Evolutionary conservation across 2,329 filamentous ascomycete species (phyloP).

Genomic region (Elsinoe arachidis): DNA sequence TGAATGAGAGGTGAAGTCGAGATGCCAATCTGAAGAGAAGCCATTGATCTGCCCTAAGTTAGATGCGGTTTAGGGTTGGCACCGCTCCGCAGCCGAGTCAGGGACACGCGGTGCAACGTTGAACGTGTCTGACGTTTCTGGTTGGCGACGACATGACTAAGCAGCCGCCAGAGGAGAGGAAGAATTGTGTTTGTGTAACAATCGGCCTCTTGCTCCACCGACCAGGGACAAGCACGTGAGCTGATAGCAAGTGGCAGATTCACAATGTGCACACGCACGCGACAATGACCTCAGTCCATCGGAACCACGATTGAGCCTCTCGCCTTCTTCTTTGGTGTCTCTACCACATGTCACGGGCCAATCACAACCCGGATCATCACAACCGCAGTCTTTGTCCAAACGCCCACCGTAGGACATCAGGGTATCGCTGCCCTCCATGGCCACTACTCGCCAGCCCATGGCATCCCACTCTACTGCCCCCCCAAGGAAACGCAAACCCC

Average conservation of each 20-base stretch:
- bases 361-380: slow-evolving; percentile 1
- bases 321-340: neutral
- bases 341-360: neutral
- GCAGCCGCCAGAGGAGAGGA: neutral
- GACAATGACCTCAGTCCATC: neutral
- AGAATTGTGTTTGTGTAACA: too few species aligned
- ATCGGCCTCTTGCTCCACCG: neutral
- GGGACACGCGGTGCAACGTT: too few species aligned
- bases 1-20: neutral
- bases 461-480: slow-evolving; percentile 3
- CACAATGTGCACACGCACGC: too few species aligned
- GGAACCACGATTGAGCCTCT: neutral
- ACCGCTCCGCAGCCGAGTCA: neutral
- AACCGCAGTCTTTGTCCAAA: neutral
- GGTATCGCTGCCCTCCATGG: neutral
- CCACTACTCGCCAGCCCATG: neutral
- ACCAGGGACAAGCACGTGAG: neutral
- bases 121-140: neutral
- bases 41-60: neutral
- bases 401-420: slow-evolving; percentile 9
- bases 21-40: neutral
- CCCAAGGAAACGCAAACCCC: neutral
- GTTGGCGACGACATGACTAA: neutral
- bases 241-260: too few species aligned
- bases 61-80: neutral